Evolutionary conservation across 805 yeast species (phyloP).

Genomic region (Candida bentonensis): DNA sequence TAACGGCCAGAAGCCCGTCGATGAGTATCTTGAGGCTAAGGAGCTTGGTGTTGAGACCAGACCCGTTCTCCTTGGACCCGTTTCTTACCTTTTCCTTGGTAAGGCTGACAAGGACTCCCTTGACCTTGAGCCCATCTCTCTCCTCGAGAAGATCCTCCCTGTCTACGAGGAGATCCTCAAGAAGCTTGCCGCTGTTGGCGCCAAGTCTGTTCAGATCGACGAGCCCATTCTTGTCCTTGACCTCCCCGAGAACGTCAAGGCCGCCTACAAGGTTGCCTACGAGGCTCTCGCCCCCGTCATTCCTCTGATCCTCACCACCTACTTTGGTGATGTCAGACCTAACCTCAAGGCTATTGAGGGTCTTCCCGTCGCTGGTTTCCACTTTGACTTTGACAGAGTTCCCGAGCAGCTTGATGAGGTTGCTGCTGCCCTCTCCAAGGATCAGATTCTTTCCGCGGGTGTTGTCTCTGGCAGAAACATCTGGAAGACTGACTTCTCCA

Average conservation of each 20-base stretch:
- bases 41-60: conserved; percentile 91
- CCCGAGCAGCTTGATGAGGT: conserved; percentile 93
- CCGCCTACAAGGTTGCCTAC: conserved; percentile 81
- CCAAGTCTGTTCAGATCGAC: conserved; percentile 87
- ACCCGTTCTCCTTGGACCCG: conserved; percentile 95
- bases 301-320: conserved; percentile 67
- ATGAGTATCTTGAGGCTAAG: conserved; percentile 96
- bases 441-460: conserved; percentile 88
- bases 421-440: conserved; percentile 44
- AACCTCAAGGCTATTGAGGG: conserved; percentile 79
- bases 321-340: conserved; percentile 98
- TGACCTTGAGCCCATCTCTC: conserved; percentile 84
- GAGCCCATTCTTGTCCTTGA: conserved; percentile 96
- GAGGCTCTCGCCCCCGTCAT: conserved; percentile 53
- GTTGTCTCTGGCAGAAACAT: conserved; percentile 98
- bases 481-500: conserved; percentile 93
- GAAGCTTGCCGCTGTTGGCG: conserved; percentile 90
- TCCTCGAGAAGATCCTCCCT: conserved; percentile 81
- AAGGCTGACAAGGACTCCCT: conserved; percentile 97
- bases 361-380: conserved; percentile 90
- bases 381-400: conserved; percentile 89
- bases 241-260: conserved; percentile 69
- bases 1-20: conserved; percentile 92
- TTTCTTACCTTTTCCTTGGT: conserved; percentile 88
- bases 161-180: conserved; percentile 80